Percentiles rank a stretch among this genome's conserved stretches.
Conservation (phyloP, 164 flowering plant species). For the Liriodendron chinense region DNA sequence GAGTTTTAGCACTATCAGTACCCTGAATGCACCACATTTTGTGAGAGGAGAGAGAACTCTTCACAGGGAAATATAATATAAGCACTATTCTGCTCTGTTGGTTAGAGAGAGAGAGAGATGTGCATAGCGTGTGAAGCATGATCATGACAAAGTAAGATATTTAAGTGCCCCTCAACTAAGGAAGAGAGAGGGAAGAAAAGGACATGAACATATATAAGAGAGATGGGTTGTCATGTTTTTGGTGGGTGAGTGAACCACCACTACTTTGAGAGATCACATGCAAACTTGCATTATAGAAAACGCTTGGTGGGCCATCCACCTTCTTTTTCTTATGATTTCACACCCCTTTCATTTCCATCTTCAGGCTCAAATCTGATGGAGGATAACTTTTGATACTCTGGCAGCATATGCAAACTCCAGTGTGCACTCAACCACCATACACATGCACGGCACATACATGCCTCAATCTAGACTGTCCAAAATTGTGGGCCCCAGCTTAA, state of each 20-base stretch:
- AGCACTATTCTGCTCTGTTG: no score
- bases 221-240: conserved; percentile 27
- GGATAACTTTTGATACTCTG: neutral
- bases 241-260: conserved; percentile 42
- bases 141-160: neutral
- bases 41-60: no score
- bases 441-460: neutral
- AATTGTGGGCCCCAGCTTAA: neutral
- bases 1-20: no score
- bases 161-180: neutral
- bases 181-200: conserved; percentile 2
- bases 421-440: neutral
- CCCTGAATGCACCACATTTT: no score
- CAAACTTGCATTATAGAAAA: conserved; percentile 11
- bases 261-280: conserved; percentile 27
- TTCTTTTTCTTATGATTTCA: neutral
- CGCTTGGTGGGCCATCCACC: neutral
- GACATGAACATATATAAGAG: conserved; percentile 17
- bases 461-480: neutral
- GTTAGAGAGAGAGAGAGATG: neutral
- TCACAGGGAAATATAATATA: no score
- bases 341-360: neutral
- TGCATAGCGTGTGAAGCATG: neutral
- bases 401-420: neutral
- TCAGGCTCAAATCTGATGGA: no score